These are phyloP conservation scores for Fraxinus pennsylvanica DNA, from an alignment of 257 asterid species.

Conservation along the genomic window DNA sequence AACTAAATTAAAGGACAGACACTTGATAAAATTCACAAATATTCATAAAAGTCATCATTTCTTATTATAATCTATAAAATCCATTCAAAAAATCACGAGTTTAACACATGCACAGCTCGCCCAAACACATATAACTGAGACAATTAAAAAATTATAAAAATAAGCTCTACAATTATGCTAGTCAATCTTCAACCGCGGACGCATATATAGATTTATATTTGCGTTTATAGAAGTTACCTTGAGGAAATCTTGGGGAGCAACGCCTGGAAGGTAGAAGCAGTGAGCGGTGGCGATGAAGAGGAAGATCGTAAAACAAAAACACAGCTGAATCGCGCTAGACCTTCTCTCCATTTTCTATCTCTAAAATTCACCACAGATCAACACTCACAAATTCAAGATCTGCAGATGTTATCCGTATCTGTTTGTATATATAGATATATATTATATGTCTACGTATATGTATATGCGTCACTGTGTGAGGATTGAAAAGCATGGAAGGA, in stretches of 20 bases:
- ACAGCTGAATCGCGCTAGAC: neutral
- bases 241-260: neutral
- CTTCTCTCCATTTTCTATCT: conserved; percentile 1
- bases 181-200: neutral
- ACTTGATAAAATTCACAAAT: neutral
- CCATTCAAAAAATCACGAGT: neutral
- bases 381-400: neutral
- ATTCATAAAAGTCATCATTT: neutral
- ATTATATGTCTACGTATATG: too few relatives aligned
- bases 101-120: neutral
- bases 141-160: neutral
- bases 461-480: too few relatives aligned
- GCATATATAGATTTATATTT: neutral
- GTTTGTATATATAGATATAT: too few relatives aligned
- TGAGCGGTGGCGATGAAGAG: neutral
- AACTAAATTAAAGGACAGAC: neutral
- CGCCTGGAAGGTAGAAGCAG: conserved; percentile 9
- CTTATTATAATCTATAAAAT: neutral
- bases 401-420: neutral
- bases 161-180: neutral
- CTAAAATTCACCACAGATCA: neutral
- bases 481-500: too few relatives aligned
- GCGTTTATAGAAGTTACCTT: neutral
- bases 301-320: neutral
- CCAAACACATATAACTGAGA: neutral